phyloP scores from a whole-genome alignment of 2,329 filamentous ascomycete species.

The Thelonectria discophora region DNA sequence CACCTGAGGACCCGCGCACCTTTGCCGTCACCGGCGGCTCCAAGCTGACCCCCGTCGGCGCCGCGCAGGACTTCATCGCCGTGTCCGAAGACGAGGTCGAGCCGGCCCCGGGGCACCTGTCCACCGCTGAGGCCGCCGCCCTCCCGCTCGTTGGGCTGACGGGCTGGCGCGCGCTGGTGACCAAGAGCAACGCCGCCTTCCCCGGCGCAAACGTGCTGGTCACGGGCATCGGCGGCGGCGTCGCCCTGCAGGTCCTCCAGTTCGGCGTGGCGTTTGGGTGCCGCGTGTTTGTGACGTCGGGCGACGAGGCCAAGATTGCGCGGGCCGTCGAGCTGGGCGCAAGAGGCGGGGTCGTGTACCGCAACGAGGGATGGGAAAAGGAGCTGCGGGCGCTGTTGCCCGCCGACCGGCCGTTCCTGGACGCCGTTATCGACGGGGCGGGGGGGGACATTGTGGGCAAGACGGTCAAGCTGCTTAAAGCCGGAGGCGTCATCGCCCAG shows the following conservation, averaged over 20 bases:
- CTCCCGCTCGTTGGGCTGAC: conserved; percentile 87
- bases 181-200: conserved; percentile 73
- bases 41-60: conserved; percentile 68
- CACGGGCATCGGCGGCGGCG: conserved; percentile 92
- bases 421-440: conserved; percentile 90
- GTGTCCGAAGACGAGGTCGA: conserved; percentile 79
- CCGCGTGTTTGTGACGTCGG: conserved; percentile 83
- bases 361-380: conserved; percentile 82
- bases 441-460: conserved; percentile 84
- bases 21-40: conserved; percentile 78
- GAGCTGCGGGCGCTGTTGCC: conserved; percentile 72
- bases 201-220: conserved; percentile 79
- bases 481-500: conserved; percentile 81
- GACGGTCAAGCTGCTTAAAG: conserved; percentile 74
- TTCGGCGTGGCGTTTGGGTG: conserved; percentile 80
- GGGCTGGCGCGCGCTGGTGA: conserved; percentile 85
- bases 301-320: conserved; percentile 77
- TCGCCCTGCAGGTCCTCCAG: conserved; percentile 82
- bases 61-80: conserved; percentile 76
- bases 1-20: conserved; percentile 70
- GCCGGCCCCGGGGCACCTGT: conserved; percentile 76
- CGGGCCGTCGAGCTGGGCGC: conserved; percentile 78
- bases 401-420: conserved; percentile 72
- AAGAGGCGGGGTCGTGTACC: conserved; percentile 83
- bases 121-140: conserved; percentile 79